Evolutionary conservation across 164 flowering plant genomes (phyloP).

Genomic region (Aristolochia contorta): DNA sequence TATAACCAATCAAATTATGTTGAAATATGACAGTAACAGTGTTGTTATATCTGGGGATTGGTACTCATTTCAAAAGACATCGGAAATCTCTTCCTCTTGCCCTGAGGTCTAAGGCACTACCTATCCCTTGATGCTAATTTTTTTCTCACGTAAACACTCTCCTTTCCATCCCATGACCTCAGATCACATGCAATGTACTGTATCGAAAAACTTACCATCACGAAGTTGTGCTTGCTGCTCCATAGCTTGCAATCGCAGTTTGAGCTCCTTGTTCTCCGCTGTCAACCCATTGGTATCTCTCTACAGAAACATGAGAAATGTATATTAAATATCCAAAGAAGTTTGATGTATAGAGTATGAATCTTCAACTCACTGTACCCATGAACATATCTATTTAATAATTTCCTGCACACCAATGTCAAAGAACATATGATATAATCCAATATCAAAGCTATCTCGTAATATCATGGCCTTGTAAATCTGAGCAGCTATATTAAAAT

Average conservation of each 20-base stretch:
- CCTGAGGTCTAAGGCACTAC: too few species aligned
- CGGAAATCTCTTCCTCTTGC: too few species aligned
- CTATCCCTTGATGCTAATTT: too few species aligned
- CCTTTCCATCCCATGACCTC: too few species aligned
- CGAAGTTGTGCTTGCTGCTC: constrained; percentile 95
- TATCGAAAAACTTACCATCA: constrained; percentile 48
- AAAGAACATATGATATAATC: not conserved
- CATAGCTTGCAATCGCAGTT: constrained; percentile 79
- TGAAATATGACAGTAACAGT: too few species aligned
- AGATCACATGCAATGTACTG: not conserved
- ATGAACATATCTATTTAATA: not conserved
- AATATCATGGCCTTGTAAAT: too few species aligned
- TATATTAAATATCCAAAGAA: not conserved
- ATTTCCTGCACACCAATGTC: not conserved
- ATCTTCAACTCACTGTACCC: not conserved
- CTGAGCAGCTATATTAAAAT: not conserved
- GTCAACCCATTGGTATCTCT: constrained; percentile 76
- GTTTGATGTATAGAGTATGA: not conserved
- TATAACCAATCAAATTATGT: too few species aligned
- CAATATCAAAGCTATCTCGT: too few species aligned
- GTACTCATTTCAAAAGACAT: too few species aligned
- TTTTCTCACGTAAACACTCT: too few species aligned
- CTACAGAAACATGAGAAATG: constrained; percentile 31
- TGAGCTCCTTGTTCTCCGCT: constrained; percentile 86
- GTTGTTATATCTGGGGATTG: too few species aligned